Evolutionary conservation across 169 alveolate genomes (phyloP), one percentile per base, ranked within the genome.

Genomic region (Plasmodium inui): DNA sequence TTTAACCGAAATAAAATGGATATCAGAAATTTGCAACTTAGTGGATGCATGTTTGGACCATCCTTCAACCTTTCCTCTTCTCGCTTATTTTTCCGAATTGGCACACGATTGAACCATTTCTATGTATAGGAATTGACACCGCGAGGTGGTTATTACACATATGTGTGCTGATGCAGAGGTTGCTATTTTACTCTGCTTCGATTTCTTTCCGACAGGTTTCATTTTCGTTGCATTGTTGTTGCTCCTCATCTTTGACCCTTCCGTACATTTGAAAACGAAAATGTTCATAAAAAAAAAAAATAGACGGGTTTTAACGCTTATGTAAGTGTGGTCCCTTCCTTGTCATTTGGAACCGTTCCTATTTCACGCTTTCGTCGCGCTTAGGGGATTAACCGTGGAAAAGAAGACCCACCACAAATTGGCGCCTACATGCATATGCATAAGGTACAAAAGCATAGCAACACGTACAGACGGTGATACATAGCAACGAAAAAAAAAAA

Each of bases 1-100:
- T n/a, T 55, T 82, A 82, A 82, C 34, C 37, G 14, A 82, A 12
- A 12, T 30, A 82, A 53, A 82, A 57, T 82, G 30, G 71, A 17
- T 22, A 53, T 8, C n/a, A 53, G 8, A 1, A 82, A 28, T 28
- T 34, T 26, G 26, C 26, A 17, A 53, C 55, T 32, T 53, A 26
- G 53, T 30, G 19, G 84, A 79, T 67, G 37, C 30, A 26, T 26
- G 9, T 67, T 67, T 67, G 17, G 37, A 67, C 37, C 37, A 67
- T 67, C 39, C 41, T 67, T 67, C 10, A 67, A 67, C 76, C 76
- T 26, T 67, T 67, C 30, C 76, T 26, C 7, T 67, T 17, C 32
- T n/a, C 22, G 26, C 3, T 67, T 22, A 26, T 67, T 67, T 67
- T 28, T 19, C 37, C n/a, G 6, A 67, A 22, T 1, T 9, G 19